Percentiles rank a stretch among this genome's conserved stretches.
Evolutionary conservation across 192 early-diverging fungal genomes (phyloP).

Genomic region (Spizellomyces sp.): DNA sequence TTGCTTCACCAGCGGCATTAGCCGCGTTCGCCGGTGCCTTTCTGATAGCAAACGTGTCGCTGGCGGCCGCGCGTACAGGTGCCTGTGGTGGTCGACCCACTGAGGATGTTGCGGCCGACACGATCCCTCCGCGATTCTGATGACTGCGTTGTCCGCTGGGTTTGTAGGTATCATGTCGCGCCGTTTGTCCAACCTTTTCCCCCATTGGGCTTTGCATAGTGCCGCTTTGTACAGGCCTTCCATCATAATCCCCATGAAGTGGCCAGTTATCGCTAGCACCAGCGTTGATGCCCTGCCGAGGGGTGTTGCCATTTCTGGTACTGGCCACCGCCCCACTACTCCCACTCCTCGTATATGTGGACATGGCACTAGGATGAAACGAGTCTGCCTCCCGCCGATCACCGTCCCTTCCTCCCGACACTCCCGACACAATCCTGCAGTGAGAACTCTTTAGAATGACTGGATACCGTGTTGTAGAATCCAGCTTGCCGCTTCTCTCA

Average conservation of each 20-base stretch:
- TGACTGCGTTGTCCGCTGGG: conserved; percentile 2
- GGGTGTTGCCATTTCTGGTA: not conserved
- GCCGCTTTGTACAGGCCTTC: not conserved
- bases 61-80: not conserved
- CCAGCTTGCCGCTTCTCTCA: conserved; percentile 33
- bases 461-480: conserved; percentile 28
- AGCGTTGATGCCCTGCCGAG: not conserved
- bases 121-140: not conserved
- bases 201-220: not conserved
- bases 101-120: not conserved
- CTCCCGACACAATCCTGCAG: conserved; percentile 6
- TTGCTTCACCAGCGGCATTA: not conserved
- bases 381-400: conserved; percentile 5
- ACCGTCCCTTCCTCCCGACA: not conserved
- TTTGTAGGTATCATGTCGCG: not conserved
- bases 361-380: conserved; percentile 35
- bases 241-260: not conserved
- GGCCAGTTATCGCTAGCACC: not conserved
- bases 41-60: not conserved
- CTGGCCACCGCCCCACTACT: not conserved
- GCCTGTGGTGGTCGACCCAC: not conserved
- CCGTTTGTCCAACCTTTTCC: not conserved
- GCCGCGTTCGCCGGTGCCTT: not conserved
- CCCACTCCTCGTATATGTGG: conserved; percentile 10
- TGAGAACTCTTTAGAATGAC: conserved; percentile 54